Evolutionary conservation across 2,329 filamentous ascomycete genomes (phyloP).

Genomic region (Sclerotinia subarctica): DNA sequence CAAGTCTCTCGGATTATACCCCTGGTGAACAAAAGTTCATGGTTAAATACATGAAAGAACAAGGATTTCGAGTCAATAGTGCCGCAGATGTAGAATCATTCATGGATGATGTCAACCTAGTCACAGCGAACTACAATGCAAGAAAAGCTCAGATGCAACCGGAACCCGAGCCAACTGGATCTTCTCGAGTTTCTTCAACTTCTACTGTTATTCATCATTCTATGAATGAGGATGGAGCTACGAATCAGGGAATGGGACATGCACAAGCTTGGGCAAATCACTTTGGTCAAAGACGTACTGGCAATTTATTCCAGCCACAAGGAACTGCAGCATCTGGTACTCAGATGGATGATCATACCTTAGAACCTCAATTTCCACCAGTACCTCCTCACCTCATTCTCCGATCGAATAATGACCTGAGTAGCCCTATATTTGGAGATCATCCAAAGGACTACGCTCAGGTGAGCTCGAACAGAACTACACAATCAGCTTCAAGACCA

Average conservation of each 20-base stretch:
- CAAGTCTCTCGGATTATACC: not conserved
- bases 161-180: not conserved
- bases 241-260: not conserved
- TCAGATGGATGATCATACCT: not conserved
- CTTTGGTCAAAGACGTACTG: not conserved
- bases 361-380: not conserved
- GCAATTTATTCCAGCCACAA: not conserved
- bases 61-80: not conserved
- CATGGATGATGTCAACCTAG: not conserved
- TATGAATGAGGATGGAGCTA: not conserved
- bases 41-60: not conserved
- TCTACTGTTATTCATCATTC: not conserved
- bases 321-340: not conserved
- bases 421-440: not conserved
- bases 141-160: not conserved
- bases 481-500: not conserved
- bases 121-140: not conserved
- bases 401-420: not conserved
- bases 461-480: not conserved
- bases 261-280: not conserved
- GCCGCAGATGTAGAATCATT: not conserved
- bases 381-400: not conserved
- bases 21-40: not conserved
- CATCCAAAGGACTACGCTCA: not conserved
- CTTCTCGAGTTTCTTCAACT: not conserved